phyloP scores from a whole-genome alignment of 2,329 filamentous ascomycete genomes.

The Chaetomium globosum region DNA sequence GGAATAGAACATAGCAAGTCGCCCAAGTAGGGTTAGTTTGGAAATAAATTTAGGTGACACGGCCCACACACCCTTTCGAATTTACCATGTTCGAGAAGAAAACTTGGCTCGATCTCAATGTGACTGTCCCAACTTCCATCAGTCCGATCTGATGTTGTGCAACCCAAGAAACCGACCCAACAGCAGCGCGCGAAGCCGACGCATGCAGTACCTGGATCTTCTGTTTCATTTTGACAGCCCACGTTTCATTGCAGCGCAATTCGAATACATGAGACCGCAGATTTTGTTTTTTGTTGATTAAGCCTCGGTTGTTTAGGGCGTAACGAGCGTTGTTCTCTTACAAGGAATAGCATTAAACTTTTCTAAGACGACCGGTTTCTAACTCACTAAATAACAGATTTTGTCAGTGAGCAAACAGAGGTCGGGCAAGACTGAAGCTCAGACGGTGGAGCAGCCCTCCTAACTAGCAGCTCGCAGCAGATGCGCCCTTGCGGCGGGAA shows the following conservation, averaged over 20 bases:
- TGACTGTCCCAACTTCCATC: background rate
- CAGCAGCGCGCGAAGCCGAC: background rate
- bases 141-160: background rate
- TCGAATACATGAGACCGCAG: background rate
- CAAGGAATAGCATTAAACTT: background rate
- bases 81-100: background rate
- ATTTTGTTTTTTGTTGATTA: background rate
- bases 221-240: background rate
- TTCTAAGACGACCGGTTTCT: background rate
- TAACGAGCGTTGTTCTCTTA: too few species aligned
- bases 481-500: background rate
- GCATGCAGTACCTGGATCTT: background rate
- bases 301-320: background rate
- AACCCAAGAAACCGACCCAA: background rate
- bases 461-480: background rate
- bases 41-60: constrained; percentile 1
- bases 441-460: background rate
- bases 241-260: background rate
- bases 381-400: background rate
- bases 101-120: background rate
- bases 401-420: background rate
- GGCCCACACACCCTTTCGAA: background rate
- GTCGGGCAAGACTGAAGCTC: background rate
- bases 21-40: background rate
- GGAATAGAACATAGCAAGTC: background rate